Base-by-base conservation (phyloP, 2,329 filamentous ascomycete genomes). In the Ophiostoma sp. region DNA sequence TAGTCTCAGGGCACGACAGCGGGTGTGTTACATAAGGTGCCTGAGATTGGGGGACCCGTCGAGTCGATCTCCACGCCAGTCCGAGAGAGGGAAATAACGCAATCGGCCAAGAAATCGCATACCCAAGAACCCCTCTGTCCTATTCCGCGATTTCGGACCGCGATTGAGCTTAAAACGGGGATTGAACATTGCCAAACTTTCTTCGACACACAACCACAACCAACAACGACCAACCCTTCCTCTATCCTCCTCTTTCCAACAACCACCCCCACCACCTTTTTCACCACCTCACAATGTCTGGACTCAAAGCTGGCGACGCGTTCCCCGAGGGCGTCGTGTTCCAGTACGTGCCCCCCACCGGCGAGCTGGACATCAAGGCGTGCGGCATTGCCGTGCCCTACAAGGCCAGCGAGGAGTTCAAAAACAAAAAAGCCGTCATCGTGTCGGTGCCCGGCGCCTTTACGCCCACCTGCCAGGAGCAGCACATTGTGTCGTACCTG, bases 391-490 rank as follows among this genome's bases (percentile, higher is more conserved):
- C 61, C 5, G 22, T 66, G n/a, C n/a, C 61, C n/a, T 66, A 66
- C 61, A 66, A 66, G 11, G 61, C 61, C 36, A 66, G 61, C 61
- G 61, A 66, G 36, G 61, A 66, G 61, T 39, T 39, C 61, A 66
- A 66, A 12, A 66, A 52, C 50, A 88, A 89, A 80, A 89, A 89
- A 80, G 82, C 87, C 71, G 83, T 88, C 78, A 79, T 89, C 76
- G 85, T 89, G 78, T 83, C 87, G 75, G 85, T 89, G 70, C 86
- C 85, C 83, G 91, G 91, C 77, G 93, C 93, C 78, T 97, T 97
- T 87, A 97, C 93, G 57, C 93, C 94, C 36, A 92, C 92, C 78
- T 97, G 94, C 89, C 92, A 93, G 78, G 91, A 89, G 79, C 87
- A 87, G 82, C 94, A 97, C 85, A 86, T 97, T 75, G 92, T 93